Evolutionary conservation across 2,329 filamentous ascomycete genomes (phyloP), one percentile per base, ranked within the genome.

Genomic region (Emmonsiellopsis sp.): DNA sequence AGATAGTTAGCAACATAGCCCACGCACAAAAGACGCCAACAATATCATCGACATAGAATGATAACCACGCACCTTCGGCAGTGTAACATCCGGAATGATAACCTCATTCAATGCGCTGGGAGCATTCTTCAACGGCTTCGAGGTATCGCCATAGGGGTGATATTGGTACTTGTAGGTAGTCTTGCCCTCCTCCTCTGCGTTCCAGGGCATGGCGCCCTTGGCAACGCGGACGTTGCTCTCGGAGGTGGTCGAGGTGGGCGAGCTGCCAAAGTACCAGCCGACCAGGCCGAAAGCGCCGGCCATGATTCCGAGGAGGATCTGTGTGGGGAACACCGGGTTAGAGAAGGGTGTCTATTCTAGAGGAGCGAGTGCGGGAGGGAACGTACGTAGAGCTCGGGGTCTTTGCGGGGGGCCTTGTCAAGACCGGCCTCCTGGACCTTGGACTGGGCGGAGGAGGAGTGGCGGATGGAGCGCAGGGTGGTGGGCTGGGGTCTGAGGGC

Each of bases 61-160:
- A 17, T 17, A 17, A 17, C 17, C 17, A 65, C 78, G 59, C 77
- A 90, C 87, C 85, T 86, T 90, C 68, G 93, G 91, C 63, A 97
- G 79, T 67, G 86, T 93, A 68, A 98, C 91, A 68, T 95, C 86
- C 66, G 93, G 93, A 53, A 98, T 80, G 69, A 98, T 85, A 63
- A 96, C 91, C 60, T 87, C 87, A 80, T 98, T 95, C 74, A 98
- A 77, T 59, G 93, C 93, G 72, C 88, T 95, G 61, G 93, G 93
- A 57, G 93, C 93, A 66, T 96, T 88, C 77, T 86, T 89, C 70
- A 87, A 86, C 57, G 82, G 75, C 67, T 84, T 78, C 73, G 68
- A 84, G 67, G 79, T 74, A 75, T 97, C 88, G 64, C 91, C 93
- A 64, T 88, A 87, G 55, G 91, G 91, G 78, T 88, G 83, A 76